Conservation (phyloP, 768 basidiomycete species). For the Pleurotus tuoliensis region DNA sequence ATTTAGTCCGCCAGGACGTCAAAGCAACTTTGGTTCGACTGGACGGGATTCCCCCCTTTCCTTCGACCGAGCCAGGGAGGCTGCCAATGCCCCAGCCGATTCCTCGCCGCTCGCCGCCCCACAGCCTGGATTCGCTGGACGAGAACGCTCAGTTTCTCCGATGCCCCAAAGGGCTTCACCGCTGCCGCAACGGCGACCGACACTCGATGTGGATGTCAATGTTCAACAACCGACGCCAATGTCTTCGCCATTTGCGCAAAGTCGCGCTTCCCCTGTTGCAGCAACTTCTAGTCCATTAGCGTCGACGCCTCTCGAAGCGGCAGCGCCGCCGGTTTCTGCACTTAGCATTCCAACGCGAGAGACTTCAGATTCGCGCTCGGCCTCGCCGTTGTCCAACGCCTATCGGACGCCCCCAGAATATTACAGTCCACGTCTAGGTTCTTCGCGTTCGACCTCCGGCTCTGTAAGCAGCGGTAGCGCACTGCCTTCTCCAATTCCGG, state of each 20-base stretch:
- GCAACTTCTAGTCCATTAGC: not conserved
- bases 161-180: slow-evolving; percentile 33
- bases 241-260: not conserved
- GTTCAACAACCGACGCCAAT: not conserved
- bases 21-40: slow-evolving; percentile 14
- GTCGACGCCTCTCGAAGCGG: not conserved
- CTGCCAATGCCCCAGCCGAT: not conserved
- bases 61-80: slow-evolving; percentile 12
- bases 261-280: not conserved
- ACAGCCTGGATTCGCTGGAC: slow-evolving; percentile 34
- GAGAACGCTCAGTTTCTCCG: slow-evolving; percentile 34
- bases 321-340: not conserved
- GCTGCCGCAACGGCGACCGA: slow-evolving; percentile 22
- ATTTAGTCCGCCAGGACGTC: slow-evolving; percentile 19
- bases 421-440: slow-evolving; percentile 21
- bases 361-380: not conserved
- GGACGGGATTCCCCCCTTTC: slow-evolving; percentile 13
- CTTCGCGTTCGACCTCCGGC: not conserved
- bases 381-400: slow-evolving; percentile 12
- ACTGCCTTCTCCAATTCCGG: slow-evolving; percentile 22
- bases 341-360: not conserved
- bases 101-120: slow-evolving; percentile 29
- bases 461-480: slow-evolving; percentile 5
- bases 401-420: slow-evolving; percentile 48
- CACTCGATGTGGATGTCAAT: not conserved